A percentile compares a stretch with the other conserved stretches of the same genome.
Evolutionary conservation across 768 basidiomycete species (phyloP).

Genomic region (Neoboletus magnificus): DNA sequence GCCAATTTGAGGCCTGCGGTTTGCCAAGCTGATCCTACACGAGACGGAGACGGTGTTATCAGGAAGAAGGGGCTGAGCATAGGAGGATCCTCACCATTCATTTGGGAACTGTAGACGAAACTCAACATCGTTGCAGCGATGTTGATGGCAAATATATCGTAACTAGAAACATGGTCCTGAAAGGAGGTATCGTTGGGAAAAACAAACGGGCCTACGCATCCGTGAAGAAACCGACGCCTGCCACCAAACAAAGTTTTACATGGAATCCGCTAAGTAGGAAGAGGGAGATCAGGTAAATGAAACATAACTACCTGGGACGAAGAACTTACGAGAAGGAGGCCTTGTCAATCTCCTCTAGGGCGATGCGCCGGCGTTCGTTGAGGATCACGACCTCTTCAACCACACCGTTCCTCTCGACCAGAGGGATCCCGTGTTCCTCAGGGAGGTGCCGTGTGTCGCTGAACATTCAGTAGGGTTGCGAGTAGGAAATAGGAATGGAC

Average conservation of each 20-base stretch:
- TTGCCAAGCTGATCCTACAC: constrained; percentile 39
- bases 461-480: neutral
- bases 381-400: neutral
- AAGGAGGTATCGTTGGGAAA: neutral
- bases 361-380: constrained; percentile 1
- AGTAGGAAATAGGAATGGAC: neutral
- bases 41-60: too few relatives aligned
- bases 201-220: constrained; percentile 50
- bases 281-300: constrained; percentile 17
- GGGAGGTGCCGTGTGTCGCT: neutral
- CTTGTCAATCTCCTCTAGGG: neutral
- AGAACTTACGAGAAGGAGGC: neutral
- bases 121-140: constrained; percentile 80
- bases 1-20: constrained; percentile 74
- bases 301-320: neutral
- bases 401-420: neutral
- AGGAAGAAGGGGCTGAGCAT: neutral
- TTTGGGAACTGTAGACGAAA: constrained; percentile 53
- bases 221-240: constrained; percentile 87
- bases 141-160: constrained; percentile 86
- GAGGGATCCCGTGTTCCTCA: neutral
- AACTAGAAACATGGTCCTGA: constrained; percentile 23
- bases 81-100: neutral
- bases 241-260: constrained; percentile 60
- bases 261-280: constrained; percentile 66